These are phyloP conservation scores for Nicotiana tomentosiformis DNA, from an alignment of 257 asterid genomes.

Conservation along the genomic window DNA sequence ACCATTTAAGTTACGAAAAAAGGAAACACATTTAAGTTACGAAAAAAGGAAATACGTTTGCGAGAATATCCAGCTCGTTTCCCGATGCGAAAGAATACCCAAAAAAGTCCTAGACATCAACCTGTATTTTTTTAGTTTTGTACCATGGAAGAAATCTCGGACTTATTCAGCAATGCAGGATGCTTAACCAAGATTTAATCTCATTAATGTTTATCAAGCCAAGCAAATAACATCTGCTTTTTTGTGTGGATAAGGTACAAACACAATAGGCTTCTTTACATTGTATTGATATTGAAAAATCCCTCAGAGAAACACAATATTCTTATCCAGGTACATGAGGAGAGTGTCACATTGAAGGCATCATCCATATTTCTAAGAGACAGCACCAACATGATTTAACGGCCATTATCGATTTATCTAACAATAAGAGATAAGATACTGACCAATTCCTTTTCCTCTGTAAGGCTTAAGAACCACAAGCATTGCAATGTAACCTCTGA, in stretches of 20 bases:
- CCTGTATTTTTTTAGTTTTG: not conserved
- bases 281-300: not conserved
- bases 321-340: not conserved
- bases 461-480: constrained; percentile 82
- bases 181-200: not conserved
- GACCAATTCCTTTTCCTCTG: constrained; percentile 89
- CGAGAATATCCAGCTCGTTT: too few species aligned
- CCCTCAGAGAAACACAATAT: not conserved
- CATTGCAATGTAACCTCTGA: constrained; percentile 95
- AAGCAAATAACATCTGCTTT: too few species aligned
- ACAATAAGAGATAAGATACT: not conserved
- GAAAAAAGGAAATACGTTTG: not conserved
- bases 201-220: not conserved
- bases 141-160: not conserved
- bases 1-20: too few species aligned
- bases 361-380: not conserved
- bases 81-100: not conserved
- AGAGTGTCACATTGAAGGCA: not conserved
- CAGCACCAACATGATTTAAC: not conserved
- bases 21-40: too few species aligned
- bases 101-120: not conserved
- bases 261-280: not conserved
- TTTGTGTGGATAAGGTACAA: not conserved
- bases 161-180: not conserved
- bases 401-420: not conserved